phyloP scores from a whole-genome alignment of 2,329 filamentous ascomycete species.

The Fusarium bulbicola region DNA sequence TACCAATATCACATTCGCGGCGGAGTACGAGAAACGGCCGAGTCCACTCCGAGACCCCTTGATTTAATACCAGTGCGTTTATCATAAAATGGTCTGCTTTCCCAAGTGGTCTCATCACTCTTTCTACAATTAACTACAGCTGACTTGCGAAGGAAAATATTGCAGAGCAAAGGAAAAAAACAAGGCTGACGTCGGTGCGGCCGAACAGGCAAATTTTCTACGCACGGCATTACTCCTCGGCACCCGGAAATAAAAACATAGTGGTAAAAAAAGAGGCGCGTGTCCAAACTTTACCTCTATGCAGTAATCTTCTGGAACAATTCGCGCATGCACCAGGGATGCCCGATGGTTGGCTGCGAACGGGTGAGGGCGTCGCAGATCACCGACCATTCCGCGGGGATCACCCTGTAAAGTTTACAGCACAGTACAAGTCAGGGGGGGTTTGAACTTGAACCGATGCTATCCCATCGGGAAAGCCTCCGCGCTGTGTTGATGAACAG shows the following conservation, averaged over 20 bases:
- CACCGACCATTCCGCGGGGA: neutral
- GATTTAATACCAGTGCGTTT: neutral
- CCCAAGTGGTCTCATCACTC: neutral
- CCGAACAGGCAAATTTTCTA: neutral
- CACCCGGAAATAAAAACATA: neutral
- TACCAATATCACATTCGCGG: neutral
- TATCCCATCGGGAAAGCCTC: constrained; percentile 14
- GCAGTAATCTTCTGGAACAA: constrained; percentile 13
- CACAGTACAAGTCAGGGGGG: neutral
- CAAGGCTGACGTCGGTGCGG: neutral
- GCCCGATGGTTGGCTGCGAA: neutral
- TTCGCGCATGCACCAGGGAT: neutral
- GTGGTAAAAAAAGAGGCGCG: neutral
- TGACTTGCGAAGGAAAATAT: neutral
- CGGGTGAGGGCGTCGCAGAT: neutral
- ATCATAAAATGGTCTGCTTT: neutral
- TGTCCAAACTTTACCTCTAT: neutral
- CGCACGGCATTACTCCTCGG: neutral
- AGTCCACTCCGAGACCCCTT: constrained; percentile 7
- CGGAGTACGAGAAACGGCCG: neutral
- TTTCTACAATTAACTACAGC: neutral
- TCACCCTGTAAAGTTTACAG: neutral
- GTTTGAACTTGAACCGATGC: neutral
- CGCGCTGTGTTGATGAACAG: neutral
- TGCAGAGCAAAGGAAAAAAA: neutral